Evolutionary conservation across 78 protist species (phyloP), one percentile per base, ranked within the genome.

Genomic region (Dictyostelium firmibasis): DNA sequence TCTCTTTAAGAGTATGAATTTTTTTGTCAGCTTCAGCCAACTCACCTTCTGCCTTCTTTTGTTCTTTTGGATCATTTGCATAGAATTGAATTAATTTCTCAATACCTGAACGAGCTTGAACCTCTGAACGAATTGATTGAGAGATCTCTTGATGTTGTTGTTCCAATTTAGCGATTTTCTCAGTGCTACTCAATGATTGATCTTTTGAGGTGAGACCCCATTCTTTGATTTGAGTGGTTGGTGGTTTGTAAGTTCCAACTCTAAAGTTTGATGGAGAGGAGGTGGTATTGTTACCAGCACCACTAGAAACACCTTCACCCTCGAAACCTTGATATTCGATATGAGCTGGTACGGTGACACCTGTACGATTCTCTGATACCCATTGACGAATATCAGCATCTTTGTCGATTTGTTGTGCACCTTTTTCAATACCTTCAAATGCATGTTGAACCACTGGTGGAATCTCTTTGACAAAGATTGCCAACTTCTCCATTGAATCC

Each of bases 31-130:
- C 86, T 18, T 92, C 96, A 14, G 86, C 83, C 85, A 92, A 50
- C 14, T 93, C 96, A 27, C 74, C 84, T n/a, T 84, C 96, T 8
- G 91, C 81, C 33, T 93, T 93, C 96, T 93, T 93, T 41, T 91
- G 88, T 35, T 84, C 96, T 36, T 76, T 87, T 62, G 96, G 96
- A 70, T 93, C 96, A 25, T 27, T 67, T 4, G 91, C 96, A 70
- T 93, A 93, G 85, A 93, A 93, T 57, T 84, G 91, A 70, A 93
- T 77, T 33, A 93, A 41, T 41, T 86, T 93, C 36, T 93, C 96
- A 20, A 93, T 74, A 35, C 89, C 95, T 3, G 86, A 83, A 53
- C 82, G 38, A 18, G 92, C 86, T 50, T 93, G 86, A 53, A 74
- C 81, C 82, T 93, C 96, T 27, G 50, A 41, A n/a, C 81, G 50